Evolutionary conservation across 345 rosid species (phyloP).

Genomic region (Syzygium jambos): DNA sequence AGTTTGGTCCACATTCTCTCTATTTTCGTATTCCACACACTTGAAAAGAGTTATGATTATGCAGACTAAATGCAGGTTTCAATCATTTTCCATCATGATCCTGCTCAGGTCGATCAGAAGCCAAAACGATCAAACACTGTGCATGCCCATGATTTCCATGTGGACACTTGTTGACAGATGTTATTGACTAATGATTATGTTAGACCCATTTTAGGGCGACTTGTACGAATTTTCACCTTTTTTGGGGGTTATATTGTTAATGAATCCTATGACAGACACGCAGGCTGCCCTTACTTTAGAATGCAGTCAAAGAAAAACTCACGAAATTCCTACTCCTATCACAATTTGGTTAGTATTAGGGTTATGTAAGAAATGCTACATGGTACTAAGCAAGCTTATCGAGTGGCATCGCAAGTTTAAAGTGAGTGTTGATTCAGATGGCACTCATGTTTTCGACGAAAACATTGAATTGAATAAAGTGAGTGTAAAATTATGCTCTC

Average conservation of each 20-base stretch:
- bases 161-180: not conserved
- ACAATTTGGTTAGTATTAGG: not conserved
- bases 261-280: too few species aligned
- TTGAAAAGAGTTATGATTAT: not conserved
- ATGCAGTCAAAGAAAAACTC: not conserved
- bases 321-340: not conserved
- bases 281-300: not conserved
- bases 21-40: not conserved
- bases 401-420: not conserved
- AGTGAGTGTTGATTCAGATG: not conserved
- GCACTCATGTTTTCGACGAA: not conserved
- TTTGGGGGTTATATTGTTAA: too few species aligned
- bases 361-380: not conserved
- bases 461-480: too few species aligned
- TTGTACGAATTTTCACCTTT: too few species aligned
- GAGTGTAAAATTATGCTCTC: too few species aligned
- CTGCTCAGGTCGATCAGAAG: not conserved
- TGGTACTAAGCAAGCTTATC: not conserved
- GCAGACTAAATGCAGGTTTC: not conserved
- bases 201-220: not conserved
- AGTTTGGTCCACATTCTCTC: not conserved
- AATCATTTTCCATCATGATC: not conserved
- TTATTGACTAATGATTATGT: not conserved
- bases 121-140: not conserved
- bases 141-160: not conserved